Base-by-base conservation (phyloP, 305 asterid species). In the Solanum hybrid region DNA sequence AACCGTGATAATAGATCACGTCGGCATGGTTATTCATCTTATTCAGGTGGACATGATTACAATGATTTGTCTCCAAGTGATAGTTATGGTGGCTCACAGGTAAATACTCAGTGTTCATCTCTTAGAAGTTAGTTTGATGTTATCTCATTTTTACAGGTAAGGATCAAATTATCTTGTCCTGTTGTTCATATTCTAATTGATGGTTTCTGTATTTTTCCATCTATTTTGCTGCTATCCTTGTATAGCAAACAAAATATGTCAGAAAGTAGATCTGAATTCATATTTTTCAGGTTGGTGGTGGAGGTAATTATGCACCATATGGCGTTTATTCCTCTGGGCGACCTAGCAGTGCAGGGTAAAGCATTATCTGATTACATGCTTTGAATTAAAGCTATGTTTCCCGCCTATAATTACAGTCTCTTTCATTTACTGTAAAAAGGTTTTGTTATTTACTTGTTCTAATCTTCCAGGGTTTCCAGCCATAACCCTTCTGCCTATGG, bases 71-170 rank as follows among this genome's bases (percentile, higher is more conserved):
- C 93, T 78, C 93, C 92, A 65, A 77, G 87, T 57, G 94, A 93
- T 90, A 91, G 89, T 90, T 94, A 93, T 90, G 94, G 94, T 29
- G 91, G 92, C 87, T 87, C 96, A 78, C 95, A 93, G 98, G 99
- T 95, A 93, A 84, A 51, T 84, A 24, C 76, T 17, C 39, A 20
- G 76, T 51, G 75, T 51, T 51, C 88, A 84, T 27, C 29, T 24
- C 87, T 81, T 80, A 90, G 84, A 61, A 22, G 79, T 36, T 87
- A 41, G 51, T 45, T 34, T 79, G 70, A 86, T 20, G 57, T 37
- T 41, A 24, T 90, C 86, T 17, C 14, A 84, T 61, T 31, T 82
- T 81, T 73, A 57, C 86, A 41, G 57, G 39, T 20, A 20, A 31
- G 33, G 34, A 15, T 51, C 41, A 29, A 22, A 10, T 51, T 22